Evolutionary conservation across 192 early-diverging fungal genomes (phyloP).

Genomic region (Coemansia sp.): DNA sequence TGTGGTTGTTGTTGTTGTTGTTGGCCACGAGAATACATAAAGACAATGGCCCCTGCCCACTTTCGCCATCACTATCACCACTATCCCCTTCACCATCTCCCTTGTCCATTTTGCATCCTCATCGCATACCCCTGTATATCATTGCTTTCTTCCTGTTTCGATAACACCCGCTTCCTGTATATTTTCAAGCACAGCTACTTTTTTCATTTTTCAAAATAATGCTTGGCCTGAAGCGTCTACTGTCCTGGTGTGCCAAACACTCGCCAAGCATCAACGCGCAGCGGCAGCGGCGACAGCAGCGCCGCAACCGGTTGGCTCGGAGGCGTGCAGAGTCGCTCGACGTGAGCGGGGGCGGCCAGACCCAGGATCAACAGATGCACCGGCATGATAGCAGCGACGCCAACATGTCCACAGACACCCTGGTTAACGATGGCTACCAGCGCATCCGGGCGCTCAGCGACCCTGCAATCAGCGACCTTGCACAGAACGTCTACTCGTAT

Average conservation of each 20-base stretch:
- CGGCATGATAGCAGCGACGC: slow-evolving; percentile 1
- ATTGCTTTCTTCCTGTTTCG: background rate
- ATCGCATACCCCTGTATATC: background rate
- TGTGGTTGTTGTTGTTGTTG: too few species aligned
- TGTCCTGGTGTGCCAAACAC: slow-evolving; percentile 41
- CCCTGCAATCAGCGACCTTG: slow-evolving; percentile 24
- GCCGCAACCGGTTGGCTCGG: slow-evolving; percentile 29
- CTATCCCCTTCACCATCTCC: background rate
- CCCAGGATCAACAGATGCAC: background rate
- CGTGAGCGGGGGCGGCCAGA: background rate
- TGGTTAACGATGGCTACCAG: slow-evolving; percentile 34
- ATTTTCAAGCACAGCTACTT: background rate
- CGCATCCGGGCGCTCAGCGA: slow-evolving; percentile 35
- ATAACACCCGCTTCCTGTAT: background rate
- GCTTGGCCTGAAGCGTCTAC: slow-evolving; percentile 29
- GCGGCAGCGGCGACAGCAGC: slow-evolving; percentile 1
- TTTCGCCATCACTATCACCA: too few species aligned
- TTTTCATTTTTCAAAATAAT: slow-evolving; percentile 2
- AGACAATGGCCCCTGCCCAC: too few species aligned
- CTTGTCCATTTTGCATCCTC: slow-evolving; percentile 10
- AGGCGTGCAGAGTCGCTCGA: slow-evolving; percentile 24
- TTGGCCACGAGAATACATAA: too few species aligned
- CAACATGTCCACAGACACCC: slow-evolving; percentile 33
- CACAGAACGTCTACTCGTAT: slow-evolving; percentile 44
- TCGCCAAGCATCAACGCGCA: slow-evolving; percentile 1